Conservation (phyloP, 2,329 filamentous ascomycete species). For the Tetracladium maxilliforme region DNA sequence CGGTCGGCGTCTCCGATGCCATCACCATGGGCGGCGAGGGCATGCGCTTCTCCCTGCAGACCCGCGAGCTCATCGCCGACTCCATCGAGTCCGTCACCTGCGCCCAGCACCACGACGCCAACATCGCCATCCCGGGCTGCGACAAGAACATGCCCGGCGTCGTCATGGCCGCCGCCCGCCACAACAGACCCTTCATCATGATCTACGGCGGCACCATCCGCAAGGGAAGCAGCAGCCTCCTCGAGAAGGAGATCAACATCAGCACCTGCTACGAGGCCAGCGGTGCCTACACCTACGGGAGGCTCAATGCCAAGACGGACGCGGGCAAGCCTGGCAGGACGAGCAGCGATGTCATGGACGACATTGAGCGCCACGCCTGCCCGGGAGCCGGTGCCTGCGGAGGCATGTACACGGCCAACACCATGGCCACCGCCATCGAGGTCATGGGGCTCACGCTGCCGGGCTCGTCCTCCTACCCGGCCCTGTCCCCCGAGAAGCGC, state of each 20-base stretch:
- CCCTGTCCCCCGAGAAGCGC: slow-evolving; percentile 54
- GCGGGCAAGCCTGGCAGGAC: slow-evolving; percentile 48
- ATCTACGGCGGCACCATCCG: slow-evolving; percentile 88
- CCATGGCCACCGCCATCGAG: slow-evolving; percentile 60
- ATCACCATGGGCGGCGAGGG: slow-evolving; percentile 95
- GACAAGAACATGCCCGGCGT: slow-evolving; percentile 98
- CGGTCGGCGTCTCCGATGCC: slow-evolving; percentile 74
- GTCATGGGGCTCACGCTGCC: slow-evolving; percentile 56
- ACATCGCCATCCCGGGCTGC: slow-evolving; percentile 84
- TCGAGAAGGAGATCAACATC: slow-evolving; percentile 74
- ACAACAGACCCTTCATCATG: slow-evolving; percentile 89
- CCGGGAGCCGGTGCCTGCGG: slow-evolving; percentile 56
- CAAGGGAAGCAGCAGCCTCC: slow-evolving; percentile 66
- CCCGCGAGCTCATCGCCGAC: slow-evolving; percentile 84
- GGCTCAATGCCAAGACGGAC: slow-evolving; percentile 53
- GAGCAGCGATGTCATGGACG: slow-evolving; percentile 66
- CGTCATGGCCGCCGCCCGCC: slow-evolving; percentile 77
- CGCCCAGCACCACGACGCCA: slow-evolving; percentile 78
- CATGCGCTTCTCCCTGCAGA: slow-evolving; percentile 88
- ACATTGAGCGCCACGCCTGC: slow-evolving; percentile 57
- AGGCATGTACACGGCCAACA: slow-evolving; percentile 69
- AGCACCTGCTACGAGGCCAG: slow-evolving; percentile 78
- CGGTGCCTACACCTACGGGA: slow-evolving; percentile 68
- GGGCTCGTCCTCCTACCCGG: slow-evolving; percentile 55
- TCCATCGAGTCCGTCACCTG: slow-evolving; percentile 88